Evolutionary conservation across 441 rosid genomes (phyloP).

Genomic region (Pelargonium citronellum): DNA sequence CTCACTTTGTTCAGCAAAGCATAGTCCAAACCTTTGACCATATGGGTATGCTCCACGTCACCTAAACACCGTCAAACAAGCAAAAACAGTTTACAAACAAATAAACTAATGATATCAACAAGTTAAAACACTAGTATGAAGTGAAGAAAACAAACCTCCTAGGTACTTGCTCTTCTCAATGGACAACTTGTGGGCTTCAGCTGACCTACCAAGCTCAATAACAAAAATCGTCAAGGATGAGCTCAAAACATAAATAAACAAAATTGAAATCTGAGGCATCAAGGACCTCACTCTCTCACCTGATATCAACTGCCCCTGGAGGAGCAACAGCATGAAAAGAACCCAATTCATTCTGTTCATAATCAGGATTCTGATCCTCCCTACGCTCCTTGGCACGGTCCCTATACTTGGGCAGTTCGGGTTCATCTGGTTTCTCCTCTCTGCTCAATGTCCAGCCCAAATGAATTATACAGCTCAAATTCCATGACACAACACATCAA

Average conservation of each 20-base stretch:
- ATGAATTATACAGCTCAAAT: not conserved
- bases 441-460: constrained; percentile 26
- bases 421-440: constrained; percentile 85
- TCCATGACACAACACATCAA: not conserved
- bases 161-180: constrained; percentile 98
- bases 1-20: constrained; percentile 83
- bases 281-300: constrained; percentile 18
- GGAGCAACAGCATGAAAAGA: constrained; percentile 97
- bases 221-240: not conserved
- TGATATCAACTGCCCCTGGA: constrained; percentile 72
- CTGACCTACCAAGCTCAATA: constrained; percentile 33
- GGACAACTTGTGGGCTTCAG: constrained; percentile 75
- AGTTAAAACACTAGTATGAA: not conserved
- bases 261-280: not conserved
- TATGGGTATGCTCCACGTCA: constrained; percentile 94
- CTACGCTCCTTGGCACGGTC: constrained; percentile 96
- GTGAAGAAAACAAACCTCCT: constrained; percentile 56
- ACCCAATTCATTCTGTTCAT: constrained; percentile 71
- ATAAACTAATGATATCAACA: not conserved
- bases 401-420: constrained; percentile 67
- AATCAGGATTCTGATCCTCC: constrained; percentile 95
- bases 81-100: not conserved
- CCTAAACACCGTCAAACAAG: constrained; percentile 34
- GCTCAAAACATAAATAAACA: not conserved
- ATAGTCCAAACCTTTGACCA: constrained; percentile 94